Base-by-base conservation (phyloP, 371 early-diverging fungal genomes). In the Lichtheimia ornata region DNA sequence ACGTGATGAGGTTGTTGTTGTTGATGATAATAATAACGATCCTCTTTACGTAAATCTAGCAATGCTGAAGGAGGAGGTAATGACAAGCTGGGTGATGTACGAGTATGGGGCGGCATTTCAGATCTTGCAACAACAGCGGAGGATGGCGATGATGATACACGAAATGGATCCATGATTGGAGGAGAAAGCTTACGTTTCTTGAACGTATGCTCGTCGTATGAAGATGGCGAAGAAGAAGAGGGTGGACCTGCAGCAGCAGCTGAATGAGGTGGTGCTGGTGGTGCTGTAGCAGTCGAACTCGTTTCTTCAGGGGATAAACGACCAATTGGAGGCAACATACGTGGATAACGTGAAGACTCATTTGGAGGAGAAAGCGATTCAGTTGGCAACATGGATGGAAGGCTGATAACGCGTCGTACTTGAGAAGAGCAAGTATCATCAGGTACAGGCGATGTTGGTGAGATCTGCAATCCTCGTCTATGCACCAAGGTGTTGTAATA, bases 1-100 rank as follows among this genome's bases (percentile, higher is more conserved):
- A 5, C 17, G 9, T 35, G 35, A 35, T 35, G 47, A 47, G 17
- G 15, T n/a, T 12, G 12, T 7, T 12, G 27, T 11, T 47, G 44
- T 9, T 49, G 61, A 17, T 47, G 47, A 22, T n/a, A 22, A 28
- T 25, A 15, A 6, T 53, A 27, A 11, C 44, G 61, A 24, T 61
- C 28, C 0, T 52, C 47, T 45, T 53, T 47, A 3, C 63, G 63
- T 15, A 63, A 24, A n/a, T 65, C 66, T 41, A 65, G 47, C 28
- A 65, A 47, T 4, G 66, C 66, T 15, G 61, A 42, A 2, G 66
- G 66, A 6, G 66, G 66, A 4, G 66, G 66, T 59, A 65, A 57
- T 0, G 66, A 63, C 20, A 65, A 56, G 44, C 56, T 61, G 2
- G 66, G 61, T 13, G 66, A 64, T 12, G 64, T 61, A 30, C 40